phyloP scores from a whole-genome alignment of 1,284 basidiomycete genomes.

The Xanthoconium separans region DNA sequence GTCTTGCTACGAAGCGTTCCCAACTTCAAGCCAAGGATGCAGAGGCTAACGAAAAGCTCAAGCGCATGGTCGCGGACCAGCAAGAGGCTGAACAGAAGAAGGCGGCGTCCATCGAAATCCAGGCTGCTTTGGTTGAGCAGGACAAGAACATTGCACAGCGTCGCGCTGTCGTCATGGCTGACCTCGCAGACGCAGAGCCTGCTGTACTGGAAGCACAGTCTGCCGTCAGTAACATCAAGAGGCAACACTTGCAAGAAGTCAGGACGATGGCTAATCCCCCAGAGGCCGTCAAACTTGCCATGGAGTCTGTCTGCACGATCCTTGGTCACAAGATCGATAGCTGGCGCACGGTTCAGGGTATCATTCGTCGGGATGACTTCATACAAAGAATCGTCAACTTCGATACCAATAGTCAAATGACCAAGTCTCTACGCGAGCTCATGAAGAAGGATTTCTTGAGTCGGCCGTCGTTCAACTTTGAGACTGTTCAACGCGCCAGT shows the following conservation, averaged over 20 bases:
- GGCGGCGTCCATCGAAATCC: constrained; percentile 93
- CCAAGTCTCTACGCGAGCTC: constrained; percentile 82
- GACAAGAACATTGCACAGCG: constrained; percentile 90
- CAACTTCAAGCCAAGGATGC: constrained; percentile 92
- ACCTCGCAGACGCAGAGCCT: constrained; percentile 97
- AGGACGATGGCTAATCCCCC: constrained; percentile 99
- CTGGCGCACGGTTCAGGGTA: constrained; percentile 95
- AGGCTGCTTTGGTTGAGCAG: constrained; percentile 89
- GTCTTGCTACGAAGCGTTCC: constrained; percentile 90
- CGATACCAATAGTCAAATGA: constrained; percentile 91
- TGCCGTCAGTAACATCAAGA: constrained; percentile 97
- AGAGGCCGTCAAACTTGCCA: constrained; percentile 95
- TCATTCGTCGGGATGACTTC: constrained; percentile 97
- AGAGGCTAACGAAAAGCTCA: constrained; percentile 96
- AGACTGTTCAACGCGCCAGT: constrained; percentile 93
- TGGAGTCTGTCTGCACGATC: constrained; percentile 98
- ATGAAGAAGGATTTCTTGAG: constrained; percentile 96
- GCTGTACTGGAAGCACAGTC: constrained; percentile 94
- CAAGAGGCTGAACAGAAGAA: constrained; percentile 99
- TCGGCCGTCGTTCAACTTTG: constrained; percentile 92
- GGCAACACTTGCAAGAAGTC: constrained; percentile 96
- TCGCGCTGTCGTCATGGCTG: constrained; percentile 86
- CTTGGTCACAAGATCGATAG: constrained; percentile 97
- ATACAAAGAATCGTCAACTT: constrained; percentile 97
- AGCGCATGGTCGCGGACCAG: constrained; percentile 98